phyloP scores from a whole-genome alignment of 352 stramenopile species.

The Pythium aquatile region DNA sequence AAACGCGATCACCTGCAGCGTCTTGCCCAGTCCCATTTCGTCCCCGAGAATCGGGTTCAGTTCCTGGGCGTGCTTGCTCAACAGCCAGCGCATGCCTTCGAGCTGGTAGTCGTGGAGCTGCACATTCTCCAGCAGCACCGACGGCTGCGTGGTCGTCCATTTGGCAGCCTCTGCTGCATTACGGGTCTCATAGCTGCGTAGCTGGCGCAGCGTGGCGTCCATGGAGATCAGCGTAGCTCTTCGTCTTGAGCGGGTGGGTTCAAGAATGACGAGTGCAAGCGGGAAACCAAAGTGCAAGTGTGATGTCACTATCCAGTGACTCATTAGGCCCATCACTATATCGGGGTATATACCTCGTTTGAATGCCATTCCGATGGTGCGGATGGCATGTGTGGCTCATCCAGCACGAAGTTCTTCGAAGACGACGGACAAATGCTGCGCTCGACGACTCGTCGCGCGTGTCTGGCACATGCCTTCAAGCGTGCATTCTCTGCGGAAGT shows the following conservation, averaged over 20 bases:
- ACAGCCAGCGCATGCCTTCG: conserved; percentile 60
- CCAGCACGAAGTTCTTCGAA: conserved; percentile 1
- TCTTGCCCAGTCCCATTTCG: conserved; percentile 86
- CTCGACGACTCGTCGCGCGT: neutral
- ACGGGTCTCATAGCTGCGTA: conserved; percentile 35
- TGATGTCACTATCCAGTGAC: conserved; percentile 14
- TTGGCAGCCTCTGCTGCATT: conserved; percentile 25
- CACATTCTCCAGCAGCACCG: conserved; percentile 50
- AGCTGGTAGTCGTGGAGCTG: conserved; percentile 71
- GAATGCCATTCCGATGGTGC: conserved; percentile 19
- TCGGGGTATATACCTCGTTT: neutral
- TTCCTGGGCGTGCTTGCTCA: conserved; percentile 54
- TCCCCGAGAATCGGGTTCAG: conserved; percentile 78
- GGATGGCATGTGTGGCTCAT: neutral
- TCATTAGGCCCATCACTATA: conserved; percentile 6
- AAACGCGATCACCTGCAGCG: conserved; percentile 75
- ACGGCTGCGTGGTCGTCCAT: conserved; percentile 25
- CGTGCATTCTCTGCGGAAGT: conserved; percentile 7
- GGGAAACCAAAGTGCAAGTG: neutral
- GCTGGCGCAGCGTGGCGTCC: conserved; percentile 41
- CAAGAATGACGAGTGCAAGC: conserved; percentile 7
- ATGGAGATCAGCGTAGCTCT: conserved; percentile 27
- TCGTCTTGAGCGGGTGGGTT: conserved; percentile 13
- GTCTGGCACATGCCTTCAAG: neutral
- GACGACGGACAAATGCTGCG: neutral